phyloP scores from a whole-genome alignment of 2,329 filamentous ascomycete genomes.

The Trichoderma cornu-damae region DNA sequence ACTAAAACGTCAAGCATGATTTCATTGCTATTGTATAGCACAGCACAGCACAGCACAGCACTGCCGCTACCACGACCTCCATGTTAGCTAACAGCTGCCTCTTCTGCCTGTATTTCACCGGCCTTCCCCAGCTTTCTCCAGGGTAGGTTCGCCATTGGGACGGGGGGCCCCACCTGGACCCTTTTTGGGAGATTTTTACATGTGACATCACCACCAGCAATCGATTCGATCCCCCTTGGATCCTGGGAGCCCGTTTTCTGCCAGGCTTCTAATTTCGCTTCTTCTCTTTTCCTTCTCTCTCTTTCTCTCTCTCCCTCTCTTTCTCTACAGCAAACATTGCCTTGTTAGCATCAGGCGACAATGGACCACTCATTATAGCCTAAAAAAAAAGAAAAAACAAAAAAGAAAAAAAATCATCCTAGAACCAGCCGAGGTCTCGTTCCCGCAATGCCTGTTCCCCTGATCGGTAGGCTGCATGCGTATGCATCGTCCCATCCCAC shows the following conservation, averaged over 20 bases:
- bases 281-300: neutral
- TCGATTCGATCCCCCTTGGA: constrained; percentile 5
- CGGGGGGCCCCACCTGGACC: constrained; percentile 9
- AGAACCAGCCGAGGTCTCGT: neutral
- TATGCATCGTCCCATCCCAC: constrained; percentile 31
- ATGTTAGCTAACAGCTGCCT: neutral
- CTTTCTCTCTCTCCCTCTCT: neutral
- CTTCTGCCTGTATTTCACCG: neutral
- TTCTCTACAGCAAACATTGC: neutral
- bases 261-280: constrained; percentile 9
- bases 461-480: constrained; percentile 49
- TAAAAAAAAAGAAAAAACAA: too few species aligned
- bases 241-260: neutral
- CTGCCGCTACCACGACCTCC: too few species aligned
- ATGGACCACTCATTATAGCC: constrained; percentile 4
- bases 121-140: neutral
- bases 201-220: constrained; percentile 16
- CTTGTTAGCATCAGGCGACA: neutral
- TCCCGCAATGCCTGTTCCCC: constrained; percentile 46
- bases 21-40: too few species aligned
- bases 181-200: constrained; percentile 14
- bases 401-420: too few species aligned
- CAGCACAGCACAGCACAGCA: too few species aligned
- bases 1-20: too few species aligned
- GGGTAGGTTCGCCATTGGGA: constrained; percentile 2